Base-by-base conservation (phyloP, 176 grass and related monocot species). In the Carex pumila region DNA sequence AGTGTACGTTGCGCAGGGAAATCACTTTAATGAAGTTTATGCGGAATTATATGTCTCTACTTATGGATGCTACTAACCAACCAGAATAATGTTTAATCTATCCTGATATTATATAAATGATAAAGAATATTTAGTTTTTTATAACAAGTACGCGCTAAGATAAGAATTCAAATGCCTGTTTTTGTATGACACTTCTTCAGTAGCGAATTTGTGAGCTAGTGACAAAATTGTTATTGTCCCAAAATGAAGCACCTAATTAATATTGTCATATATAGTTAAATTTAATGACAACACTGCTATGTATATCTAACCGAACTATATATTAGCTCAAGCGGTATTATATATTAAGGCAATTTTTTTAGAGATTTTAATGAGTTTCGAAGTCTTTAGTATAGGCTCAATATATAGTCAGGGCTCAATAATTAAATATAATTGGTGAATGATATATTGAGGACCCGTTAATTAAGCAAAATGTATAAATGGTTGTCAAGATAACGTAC, bases 401-500 rank as follows among this genome's bases (percentile, higher is more conserved):
- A 25, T 25, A 25, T 15, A 58, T 57, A n/a, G n/a, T n/a, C n/a
- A n/a, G n/a, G 15, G 12, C 15, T 17, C 25, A 25, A 25, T 25
- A 25, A 25, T 25, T 25, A 25, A 25, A 25, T 25, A 25, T 25
- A 25, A 25, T 25, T 25, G 25, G 25, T 25, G 22, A 67, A 67
- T 67, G 65, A 67, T 14, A 34, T 4, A 67, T 36, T 67, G 36
- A 36, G 11, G 65, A 14, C 7, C 1, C 65, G 17, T 36, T 36
- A 67, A 37, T 36, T 66, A 67, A 37, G 65, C 6, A 66, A 31
- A 2, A 60, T 47, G 41, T 18, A 84, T 50, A 45, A 37, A 76
- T 63, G 14, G 32, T 29, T 12, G 12, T 85, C 7, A 59, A 34
- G 12, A 64, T 85, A 86, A 86, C 34, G 34, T 36, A 36, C 84